Conservation (phyloP, 169 alveolate genomes). For the Cryptosporidium ubiquitum region DNA sequence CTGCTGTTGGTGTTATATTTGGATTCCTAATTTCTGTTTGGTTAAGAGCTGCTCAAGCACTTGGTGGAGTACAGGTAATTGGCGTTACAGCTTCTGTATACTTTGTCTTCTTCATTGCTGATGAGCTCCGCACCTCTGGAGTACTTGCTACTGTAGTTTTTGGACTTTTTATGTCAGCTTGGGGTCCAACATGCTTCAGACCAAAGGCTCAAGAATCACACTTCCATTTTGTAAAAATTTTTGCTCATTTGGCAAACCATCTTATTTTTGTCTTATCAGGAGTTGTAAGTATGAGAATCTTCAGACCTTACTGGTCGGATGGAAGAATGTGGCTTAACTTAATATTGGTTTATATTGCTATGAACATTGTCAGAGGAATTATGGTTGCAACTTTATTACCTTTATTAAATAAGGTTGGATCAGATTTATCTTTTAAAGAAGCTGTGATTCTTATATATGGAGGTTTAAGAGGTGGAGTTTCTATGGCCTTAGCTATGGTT, state of each 20-base stretch:
- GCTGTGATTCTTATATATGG: constrained; percentile 89
- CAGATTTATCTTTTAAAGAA: constrained; percentile 74
- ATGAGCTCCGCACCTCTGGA: constrained; percentile 76
- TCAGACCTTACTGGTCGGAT: constrained; percentile 74
- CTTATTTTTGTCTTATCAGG: constrained; percentile 77
- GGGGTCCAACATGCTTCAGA: constrained; percentile 76
- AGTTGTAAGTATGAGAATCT: constrained; percentile 74
- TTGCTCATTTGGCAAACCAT: constrained; percentile 77
- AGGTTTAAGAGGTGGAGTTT: constrained; percentile 93
- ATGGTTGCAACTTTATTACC: constrained; percentile 73
- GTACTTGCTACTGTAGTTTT: constrained; percentile 77
- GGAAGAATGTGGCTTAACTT: constrained; percentile 76
- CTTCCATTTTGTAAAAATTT: constrained; percentile 71
- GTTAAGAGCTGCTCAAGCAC: constrained; percentile 71
- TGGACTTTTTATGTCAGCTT: constrained; percentile 78
- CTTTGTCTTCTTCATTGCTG: constrained; percentile 77
- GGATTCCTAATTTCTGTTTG: constrained; percentile 73
- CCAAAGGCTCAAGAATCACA: constrained; percentile 74
- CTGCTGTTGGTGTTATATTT: constrained; percentile 75
- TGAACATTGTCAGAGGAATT: constrained; percentile 75
- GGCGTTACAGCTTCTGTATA: constrained; percentile 76
- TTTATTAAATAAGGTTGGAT: constrained; percentile 75
- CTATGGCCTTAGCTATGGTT: constrained; percentile 89
- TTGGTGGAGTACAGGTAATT: constrained; percentile 76
- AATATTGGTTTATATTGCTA: constrained; percentile 74